These are phyloP conservation scores for Nicotiana undulata DNA, from an alignment of 257 asterid genomes.

Conservation along the genomic window DNA sequence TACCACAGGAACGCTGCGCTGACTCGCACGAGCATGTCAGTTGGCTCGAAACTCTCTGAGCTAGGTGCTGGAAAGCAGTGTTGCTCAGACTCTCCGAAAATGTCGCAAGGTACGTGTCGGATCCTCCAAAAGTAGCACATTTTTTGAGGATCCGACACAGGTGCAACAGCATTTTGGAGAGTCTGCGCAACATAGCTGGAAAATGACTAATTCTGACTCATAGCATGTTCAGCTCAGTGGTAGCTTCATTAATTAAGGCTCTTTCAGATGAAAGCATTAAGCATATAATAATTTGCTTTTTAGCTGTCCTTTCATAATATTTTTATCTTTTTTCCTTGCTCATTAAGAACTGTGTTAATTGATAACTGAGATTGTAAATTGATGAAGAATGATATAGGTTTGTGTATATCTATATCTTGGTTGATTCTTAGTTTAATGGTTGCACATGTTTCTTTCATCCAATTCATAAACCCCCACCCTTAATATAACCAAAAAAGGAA, in stretches of 20 bases:
- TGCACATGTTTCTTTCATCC: background rate
- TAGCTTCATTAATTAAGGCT: background rate
- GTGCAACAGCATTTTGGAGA: no score
- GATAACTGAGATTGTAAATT: background rate
- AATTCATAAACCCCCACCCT: background rate
- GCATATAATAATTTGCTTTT: background rate
- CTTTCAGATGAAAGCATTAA: background rate
- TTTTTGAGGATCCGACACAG: no score
- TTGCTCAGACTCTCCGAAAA: no score
- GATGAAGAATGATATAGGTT: background rate
- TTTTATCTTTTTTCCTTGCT: background rate
- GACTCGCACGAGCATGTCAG: conserved; percentile 10
- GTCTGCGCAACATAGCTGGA: background rate
- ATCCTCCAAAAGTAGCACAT: no score
- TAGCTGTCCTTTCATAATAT: background rate
- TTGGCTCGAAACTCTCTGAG: conserved; percentile 13
- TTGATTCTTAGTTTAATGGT: background rate
- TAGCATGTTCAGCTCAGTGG: background rate
- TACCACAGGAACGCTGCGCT: conserved; percentile 14
- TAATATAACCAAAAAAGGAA: background rate
- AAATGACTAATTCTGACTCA: background rate
- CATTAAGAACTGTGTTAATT: background rate
- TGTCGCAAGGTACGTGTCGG: no score
- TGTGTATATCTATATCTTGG: background rate
- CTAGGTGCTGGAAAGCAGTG: conserved; percentile 1